Evolutionary conservation across 106 monocot species (phyloP).

Genomic region (Dioscorea dumetorum): DNA sequence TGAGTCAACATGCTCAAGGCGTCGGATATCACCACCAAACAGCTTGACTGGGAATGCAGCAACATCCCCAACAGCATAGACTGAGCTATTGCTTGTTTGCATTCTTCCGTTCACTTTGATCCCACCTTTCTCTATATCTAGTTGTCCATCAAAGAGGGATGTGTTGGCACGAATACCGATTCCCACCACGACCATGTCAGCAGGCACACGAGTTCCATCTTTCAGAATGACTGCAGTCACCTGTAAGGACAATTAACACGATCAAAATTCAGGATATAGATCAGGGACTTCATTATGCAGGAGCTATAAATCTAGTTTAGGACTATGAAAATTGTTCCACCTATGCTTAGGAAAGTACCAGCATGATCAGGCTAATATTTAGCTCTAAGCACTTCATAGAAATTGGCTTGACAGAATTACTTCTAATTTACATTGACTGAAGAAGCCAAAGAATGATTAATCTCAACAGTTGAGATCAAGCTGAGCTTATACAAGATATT

Average conservation of each 20-base stretch:
- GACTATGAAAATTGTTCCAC: too few species aligned
- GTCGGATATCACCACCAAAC: conserved; percentile 58
- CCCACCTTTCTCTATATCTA: conserved; percentile 76
- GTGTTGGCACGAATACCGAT: conserved; percentile 90
- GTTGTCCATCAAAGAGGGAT: conserved; percentile 72
- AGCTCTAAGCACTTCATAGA: too few species aligned
- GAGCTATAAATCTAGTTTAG: too few species aligned
- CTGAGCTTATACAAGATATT: too few species aligned
- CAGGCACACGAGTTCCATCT: conserved; percentile 66
- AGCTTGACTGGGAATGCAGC: conserved; percentile 90
- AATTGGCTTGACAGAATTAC: too few species aligned
- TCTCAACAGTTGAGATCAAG: too few species aligned
- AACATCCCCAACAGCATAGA: conserved; percentile 94
- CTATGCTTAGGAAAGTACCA: too few species aligned
- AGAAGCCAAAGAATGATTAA: too few species aligned
- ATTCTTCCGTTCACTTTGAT: conserved; percentile 89
- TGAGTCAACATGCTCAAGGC: conserved; percentile 95
- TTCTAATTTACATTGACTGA: too few species aligned
- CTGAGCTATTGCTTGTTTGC: conserved; percentile 74
- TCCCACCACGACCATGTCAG: conserved; percentile 92
- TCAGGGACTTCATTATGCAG: too few species aligned
- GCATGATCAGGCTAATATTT: too few species aligned
- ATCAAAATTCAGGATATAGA: too few species aligned
- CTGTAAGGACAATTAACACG: conserved; percentile 18
- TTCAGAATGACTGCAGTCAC: conserved; percentile 68